A percentile compares a stretch with the other conserved stretches of the same genome.
Evolutionary conservation across 78 protist genomes (phyloP).

Genomic region (Parvularia atlantis): DNA sequence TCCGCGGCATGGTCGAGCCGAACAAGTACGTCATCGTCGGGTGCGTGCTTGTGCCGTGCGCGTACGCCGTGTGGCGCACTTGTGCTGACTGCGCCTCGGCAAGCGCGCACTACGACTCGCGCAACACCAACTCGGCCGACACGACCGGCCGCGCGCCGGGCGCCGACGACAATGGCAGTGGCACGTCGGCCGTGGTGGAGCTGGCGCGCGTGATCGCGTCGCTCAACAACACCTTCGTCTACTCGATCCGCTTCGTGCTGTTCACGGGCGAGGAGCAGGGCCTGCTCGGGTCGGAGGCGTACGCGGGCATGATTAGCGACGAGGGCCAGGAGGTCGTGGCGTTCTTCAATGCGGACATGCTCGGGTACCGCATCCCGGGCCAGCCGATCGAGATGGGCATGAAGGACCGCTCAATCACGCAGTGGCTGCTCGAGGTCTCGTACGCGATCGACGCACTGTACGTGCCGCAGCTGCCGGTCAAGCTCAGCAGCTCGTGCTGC

Average conservation of each 20-base stretch:
- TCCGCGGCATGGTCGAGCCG: background rate
- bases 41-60: too few species aligned
- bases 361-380: background rate
- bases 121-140: background rate
- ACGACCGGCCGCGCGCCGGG: slow-evolving; percentile 3
- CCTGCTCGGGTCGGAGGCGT: slow-evolving; percentile 11
- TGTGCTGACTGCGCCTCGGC: too few species aligned
- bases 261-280: slow-evolving; percentile 24
- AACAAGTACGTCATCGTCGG: background rate
- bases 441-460: background rate
- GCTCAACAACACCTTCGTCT: background rate
- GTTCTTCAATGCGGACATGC: slow-evolving; percentile 17
- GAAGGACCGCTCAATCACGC: background rate
- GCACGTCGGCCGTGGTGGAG: background rate
- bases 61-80: too few species aligned
- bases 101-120: slow-evolving; percentile 6
- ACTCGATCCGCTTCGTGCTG: background rate
- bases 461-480: background rate
- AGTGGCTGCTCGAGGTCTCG: background rate
- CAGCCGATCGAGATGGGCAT: background rate
- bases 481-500: background rate
- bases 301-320: background rate
- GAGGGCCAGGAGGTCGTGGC: background rate
- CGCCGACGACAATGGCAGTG: slow-evolving; percentile 16
- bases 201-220: background rate